Conservation (phyloP, 2,329 filamentous ascomycete genomes). For the Curvularia spicifera region DNA sequence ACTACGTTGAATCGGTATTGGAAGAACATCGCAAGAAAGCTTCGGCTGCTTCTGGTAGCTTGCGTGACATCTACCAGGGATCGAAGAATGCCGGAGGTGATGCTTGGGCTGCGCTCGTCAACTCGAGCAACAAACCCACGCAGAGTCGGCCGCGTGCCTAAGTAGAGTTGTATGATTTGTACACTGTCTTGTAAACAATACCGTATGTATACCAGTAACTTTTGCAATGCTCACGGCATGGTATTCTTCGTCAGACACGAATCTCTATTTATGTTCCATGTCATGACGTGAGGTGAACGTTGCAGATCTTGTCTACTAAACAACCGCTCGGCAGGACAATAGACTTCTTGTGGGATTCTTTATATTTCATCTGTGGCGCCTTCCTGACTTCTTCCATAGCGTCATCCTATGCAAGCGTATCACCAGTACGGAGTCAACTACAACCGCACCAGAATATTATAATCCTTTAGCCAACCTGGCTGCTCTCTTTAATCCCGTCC, state of each 20-base stretch:
- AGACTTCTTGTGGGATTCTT: background rate
- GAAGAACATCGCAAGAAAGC: constrained; percentile 13
- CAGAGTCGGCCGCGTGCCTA: constrained; percentile 15
- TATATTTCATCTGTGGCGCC: background rate
- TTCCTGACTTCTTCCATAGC: background rate
- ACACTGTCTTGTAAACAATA: constrained; percentile 6
- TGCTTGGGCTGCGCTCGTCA: constrained; percentile 28
- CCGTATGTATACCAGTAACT: constrained; percentile 4
- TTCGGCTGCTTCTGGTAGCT: background rate
- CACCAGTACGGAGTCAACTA: background rate
- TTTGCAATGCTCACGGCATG: background rate
- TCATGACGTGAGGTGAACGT: background rate
- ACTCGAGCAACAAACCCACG: constrained; percentile 17
- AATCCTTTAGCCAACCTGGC: constrained; percentile 21
- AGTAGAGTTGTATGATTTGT: background rate
- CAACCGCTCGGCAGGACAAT: background rate
- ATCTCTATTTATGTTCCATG: background rate
- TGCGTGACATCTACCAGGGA: constrained; percentile 8
- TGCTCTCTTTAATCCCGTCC: constrained; percentile 32
- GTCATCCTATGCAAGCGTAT: background rate
- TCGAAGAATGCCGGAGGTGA: constrained; percentile 17
- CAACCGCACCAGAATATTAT: background rate
- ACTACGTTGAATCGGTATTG: constrained; percentile 26
- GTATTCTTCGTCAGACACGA: background rate
- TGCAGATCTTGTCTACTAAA: background rate